These are phyloP conservation scores for Hymenochaete sp. DNA, from an alignment of 1,284 basidiomycete species.

Conservation along the genomic window DNA sequence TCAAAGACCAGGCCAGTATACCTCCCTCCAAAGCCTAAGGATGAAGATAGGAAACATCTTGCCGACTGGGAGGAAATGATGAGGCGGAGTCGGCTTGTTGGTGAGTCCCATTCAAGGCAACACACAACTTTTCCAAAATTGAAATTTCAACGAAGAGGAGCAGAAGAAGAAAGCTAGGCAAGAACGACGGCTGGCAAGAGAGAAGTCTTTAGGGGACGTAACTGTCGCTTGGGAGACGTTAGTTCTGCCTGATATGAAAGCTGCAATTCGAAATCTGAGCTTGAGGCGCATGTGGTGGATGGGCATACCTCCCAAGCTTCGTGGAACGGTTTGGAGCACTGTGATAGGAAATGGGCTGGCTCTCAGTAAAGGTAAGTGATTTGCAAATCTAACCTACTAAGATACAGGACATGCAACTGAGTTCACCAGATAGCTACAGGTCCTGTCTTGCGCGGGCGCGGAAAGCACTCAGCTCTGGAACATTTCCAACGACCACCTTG, in stretches of 20 bases:
- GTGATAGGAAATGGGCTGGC: constrained; percentile 87
- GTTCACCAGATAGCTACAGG: constrained; percentile 62
- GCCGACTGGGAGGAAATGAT: constrained; percentile 92
- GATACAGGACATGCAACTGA: constrained; percentile 12
- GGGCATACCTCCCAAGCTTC: constrained; percentile 80
- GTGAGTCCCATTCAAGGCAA: constrained; percentile 33
- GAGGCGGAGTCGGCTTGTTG: constrained; percentile 74
- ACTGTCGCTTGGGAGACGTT: constrained; percentile 69
- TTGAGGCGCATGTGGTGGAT: constrained; percentile 85
- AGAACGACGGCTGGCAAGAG: constrained; percentile 58
- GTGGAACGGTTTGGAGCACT: constrained; percentile 81
- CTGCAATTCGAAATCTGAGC: constrained; percentile 54
- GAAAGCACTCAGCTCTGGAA: constrained; percentile 58
- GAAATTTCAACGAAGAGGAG: constrained; percentile 46
- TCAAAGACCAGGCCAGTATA: constrained; percentile 74
- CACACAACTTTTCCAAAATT: not conserved
- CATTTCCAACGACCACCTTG: constrained; percentile 68
- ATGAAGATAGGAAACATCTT: constrained; percentile 80
- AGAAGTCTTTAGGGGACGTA: constrained; percentile 61
- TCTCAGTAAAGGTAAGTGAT: constrained; percentile 68
- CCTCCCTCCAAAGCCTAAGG: constrained; percentile 75
- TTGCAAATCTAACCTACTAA: too few species aligned
- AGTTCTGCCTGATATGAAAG: constrained; percentile 78
- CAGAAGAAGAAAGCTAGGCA: constrained; percentile 55
- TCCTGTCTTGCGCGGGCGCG: constrained; percentile 67